Conservation (phyloP, 495 filamentous ascomycete genomes). For the Lophium mytilinum region DNA sequence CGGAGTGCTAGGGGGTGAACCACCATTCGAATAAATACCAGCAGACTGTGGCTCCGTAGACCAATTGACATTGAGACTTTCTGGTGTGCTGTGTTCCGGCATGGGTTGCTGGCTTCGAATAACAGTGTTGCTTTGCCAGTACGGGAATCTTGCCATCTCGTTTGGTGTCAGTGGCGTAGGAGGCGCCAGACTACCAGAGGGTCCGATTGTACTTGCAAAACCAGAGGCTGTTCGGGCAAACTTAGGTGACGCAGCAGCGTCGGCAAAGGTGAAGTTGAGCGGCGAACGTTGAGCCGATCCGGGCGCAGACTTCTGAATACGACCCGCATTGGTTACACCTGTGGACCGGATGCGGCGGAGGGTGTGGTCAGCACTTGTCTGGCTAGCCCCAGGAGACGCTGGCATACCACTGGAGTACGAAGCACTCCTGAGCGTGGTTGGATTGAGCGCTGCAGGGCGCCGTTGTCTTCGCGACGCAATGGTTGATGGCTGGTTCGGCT, state of each 20-base stretch:
- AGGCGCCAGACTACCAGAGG: conserved; percentile 29
- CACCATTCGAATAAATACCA: conserved; percentile 11
- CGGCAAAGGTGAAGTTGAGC: conserved; percentile 29
- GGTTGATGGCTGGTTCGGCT: conserved; percentile 27
- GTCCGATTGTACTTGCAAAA: conserved; percentile 8
- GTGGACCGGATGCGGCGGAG: conserved; percentile 36
- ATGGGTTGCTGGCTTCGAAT: conserved; percentile 14
- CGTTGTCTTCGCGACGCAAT: conserved; percentile 33
- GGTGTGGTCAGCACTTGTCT: conserved; percentile 15
- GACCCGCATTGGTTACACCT: conserved; percentile 24
- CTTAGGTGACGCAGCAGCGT: conserved; percentile 33
- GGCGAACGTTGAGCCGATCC: conserved; percentile 38
- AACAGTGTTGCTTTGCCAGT: conserved; percentile 23
- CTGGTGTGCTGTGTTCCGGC: conserved; percentile 25
- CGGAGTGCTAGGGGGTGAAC: conserved; percentile 36
- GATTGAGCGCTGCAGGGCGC: conserved; percentile 28
- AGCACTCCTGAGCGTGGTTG: conserved; percentile 30
- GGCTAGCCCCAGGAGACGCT: conserved; percentile 14
- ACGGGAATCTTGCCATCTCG: conserved; percentile 24
- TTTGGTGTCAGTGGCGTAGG: conserved; percentile 35
- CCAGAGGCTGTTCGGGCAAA: conserved; percentile 16
- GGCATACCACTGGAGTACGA: conserved; percentile 32
- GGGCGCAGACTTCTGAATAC: conserved; percentile 29
- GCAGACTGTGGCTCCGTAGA: conserved; percentile 17
- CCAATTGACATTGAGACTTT: conserved; percentile 14